Conservation (phyloP, 2,329 filamentous ascomycete genomes). For the Aspergillus aculeatus region DNA sequence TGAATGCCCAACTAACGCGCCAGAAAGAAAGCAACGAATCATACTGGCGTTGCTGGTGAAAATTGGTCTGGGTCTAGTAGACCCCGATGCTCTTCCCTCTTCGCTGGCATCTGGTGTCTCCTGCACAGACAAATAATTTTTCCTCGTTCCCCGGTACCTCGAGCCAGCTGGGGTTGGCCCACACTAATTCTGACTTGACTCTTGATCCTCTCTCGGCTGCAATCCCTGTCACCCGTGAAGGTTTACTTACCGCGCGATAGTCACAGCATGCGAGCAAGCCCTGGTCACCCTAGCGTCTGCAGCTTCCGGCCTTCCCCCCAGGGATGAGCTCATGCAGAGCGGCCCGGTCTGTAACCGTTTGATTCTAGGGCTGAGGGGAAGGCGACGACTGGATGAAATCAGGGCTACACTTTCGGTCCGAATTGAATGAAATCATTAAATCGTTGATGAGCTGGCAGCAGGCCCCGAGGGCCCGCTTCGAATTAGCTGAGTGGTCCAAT, state of each 20-base stretch:
- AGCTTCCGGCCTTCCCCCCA: slow-evolving; percentile 8
- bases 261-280: slow-evolving; percentile 8
- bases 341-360: slow-evolving; percentile 26
- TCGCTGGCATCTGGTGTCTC: slow-evolving; percentile 26
- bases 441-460: slow-evolving; percentile 35
- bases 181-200: neutral
- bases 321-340: slow-evolving; percentile 29
- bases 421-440: slow-evolving; percentile 15
- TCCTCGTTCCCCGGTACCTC: neutral
- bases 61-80: slow-evolving; percentile 15
- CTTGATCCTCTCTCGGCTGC: slow-evolving; percentile 3
- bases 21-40: slow-evolving; percentile 36
- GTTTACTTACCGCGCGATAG: neutral
- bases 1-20: slow-evolving; percentile 42
- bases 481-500: slow-evolving; percentile 18
- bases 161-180: neutral
- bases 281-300: slow-evolving; percentile 15
- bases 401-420: slow-evolving; percentile 9
- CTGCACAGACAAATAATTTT: slow-evolving; percentile 22
- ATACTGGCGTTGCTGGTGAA: slow-evolving; percentile 12
- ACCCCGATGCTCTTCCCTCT: slow-evolving; percentile 19
- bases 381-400: slow-evolving; percentile 8
- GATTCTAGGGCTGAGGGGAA: slow-evolving; percentile 18
- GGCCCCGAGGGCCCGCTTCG: slow-evolving; percentile 24
- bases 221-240: slow-evolving; percentile 2